phyloP scores from a whole-genome alignment of 2,329 filamentous ascomycete genomes.

The Colletotrichum zoysiae region DNA sequence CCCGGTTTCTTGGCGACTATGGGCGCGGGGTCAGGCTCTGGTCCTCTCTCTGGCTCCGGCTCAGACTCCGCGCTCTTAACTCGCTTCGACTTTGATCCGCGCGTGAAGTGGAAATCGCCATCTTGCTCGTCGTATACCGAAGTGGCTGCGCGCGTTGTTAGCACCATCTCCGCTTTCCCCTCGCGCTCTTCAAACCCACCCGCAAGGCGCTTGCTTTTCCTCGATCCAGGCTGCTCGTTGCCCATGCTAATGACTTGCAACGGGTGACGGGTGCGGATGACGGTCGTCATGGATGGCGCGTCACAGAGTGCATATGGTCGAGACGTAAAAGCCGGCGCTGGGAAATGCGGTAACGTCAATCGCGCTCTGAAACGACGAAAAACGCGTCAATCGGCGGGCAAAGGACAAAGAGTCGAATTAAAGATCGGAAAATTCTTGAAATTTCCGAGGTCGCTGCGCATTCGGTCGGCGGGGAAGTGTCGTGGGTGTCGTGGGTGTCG shows the following conservation, averaged over 20 bases:
- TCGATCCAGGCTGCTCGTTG: constrained; percentile 71
- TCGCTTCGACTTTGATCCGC: constrained; percentile 75
- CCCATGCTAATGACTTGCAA: constrained; percentile 78
- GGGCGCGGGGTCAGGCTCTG: constrained; percentile 50
- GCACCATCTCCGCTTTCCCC: constrained; percentile 71
- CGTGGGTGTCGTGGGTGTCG: constrained; percentile 23
- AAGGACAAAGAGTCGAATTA: neutral
- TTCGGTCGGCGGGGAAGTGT: constrained; percentile 19
- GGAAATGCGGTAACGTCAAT: constrained; percentile 1
- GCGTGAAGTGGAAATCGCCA: constrained; percentile 82
- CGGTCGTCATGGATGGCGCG: constrained; percentile 76
- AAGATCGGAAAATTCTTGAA: neutral
- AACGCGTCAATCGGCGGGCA: constrained; percentile 35
- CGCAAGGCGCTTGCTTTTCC: constrained; percentile 74
- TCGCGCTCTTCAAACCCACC: constrained; percentile 58
- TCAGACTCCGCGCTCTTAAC: constrained; percentile 68
- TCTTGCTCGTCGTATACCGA: constrained; percentile 72
- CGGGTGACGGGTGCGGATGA: constrained; percentile 73
- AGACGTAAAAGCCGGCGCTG: constrained; percentile 17
- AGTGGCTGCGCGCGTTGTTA: constrained; percentile 60
- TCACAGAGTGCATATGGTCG: constrained; percentile 37
- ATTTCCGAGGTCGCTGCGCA: neutral
- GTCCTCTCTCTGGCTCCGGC: constrained; percentile 58
- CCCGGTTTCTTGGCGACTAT: constrained; percentile 51
- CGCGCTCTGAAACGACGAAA: constrained; percentile 18